Conservation (phyloP, 2,329 filamentous ascomycete species). For the Sporothrix variecibatus region DNA sequence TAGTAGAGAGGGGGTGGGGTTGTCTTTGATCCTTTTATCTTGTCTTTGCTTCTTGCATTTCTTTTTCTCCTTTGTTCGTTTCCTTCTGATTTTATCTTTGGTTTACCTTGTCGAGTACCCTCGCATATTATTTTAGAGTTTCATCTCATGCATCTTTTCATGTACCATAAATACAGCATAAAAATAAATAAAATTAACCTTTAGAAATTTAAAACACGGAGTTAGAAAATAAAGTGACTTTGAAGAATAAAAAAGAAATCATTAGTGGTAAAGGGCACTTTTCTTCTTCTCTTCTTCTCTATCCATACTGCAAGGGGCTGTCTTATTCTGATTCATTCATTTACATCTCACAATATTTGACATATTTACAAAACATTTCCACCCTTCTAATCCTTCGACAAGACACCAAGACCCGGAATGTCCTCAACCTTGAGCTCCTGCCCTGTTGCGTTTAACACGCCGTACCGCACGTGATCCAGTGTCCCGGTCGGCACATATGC, state of each 20-base stretch:
- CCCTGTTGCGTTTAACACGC: not conserved
- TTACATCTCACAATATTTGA: not conserved
- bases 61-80: not conserved
- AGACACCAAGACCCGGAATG: not conserved
- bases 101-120: not conserved
- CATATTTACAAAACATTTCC: not conserved
- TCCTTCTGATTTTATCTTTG: not conserved
- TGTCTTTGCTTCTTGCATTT: not conserved
- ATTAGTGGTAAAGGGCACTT: too few relatives aligned
- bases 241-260: not conserved
- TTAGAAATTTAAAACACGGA: not conserved
- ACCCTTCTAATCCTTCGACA: not conserved
- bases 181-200: not conserved
- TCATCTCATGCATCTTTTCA: not conserved
- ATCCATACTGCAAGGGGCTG: too few relatives aligned
- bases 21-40: not conserved
- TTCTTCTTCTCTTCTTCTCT: too few relatives aligned
- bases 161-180: not conserved
- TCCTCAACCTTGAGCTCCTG: conserved; percentile 1
- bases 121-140: not conserved
- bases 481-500: not conserved
- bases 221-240: not conserved
- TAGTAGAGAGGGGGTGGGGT: too few relatives aligned
- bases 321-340: not conserved
- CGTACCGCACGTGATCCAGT: not conserved